A percentile compares a stretch with the other conserved stretches of the same genome.
Evolutionary conservation across 805 yeast species (phyloP).

Genomic region (Cyberlindnera lachancei): DNA sequence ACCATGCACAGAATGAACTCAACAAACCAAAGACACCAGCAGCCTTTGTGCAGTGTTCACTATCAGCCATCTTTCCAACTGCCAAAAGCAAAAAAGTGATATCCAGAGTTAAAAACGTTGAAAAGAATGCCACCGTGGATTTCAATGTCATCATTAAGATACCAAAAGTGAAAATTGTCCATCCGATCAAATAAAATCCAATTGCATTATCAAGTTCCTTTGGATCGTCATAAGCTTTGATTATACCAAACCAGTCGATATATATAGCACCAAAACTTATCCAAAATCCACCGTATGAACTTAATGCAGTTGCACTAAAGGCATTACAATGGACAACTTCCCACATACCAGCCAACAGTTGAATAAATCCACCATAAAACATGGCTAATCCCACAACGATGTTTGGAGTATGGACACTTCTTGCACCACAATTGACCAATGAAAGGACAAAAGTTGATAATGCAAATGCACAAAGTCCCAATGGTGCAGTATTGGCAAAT

Average conservation of each 20-base stretch:
- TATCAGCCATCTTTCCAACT: slow-evolving; percentile 37
- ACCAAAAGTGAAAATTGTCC: slow-evolving; percentile 48
- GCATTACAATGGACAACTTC: slow-evolving; percentile 57
- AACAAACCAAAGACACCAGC: slow-evolving; percentile 63
- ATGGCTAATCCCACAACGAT: slow-evolving; percentile 54
- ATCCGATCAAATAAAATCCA: slow-evolving; percentile 45
- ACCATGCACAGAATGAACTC: slow-evolving; percentile 58
- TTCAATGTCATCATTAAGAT: slow-evolving; percentile 39
- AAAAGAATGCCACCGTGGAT: slow-evolving; percentile 39
- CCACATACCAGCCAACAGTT: slow-evolving; percentile 60
- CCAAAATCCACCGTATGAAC: slow-evolving; percentile 53
- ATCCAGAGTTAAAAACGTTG: slow-evolving; percentile 37
- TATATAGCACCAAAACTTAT: slow-evolving; percentile 54
- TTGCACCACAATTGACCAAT: slow-evolving; percentile 45
- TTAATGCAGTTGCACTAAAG: slow-evolving; percentile 47
- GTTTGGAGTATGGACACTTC: slow-evolving; percentile 47
- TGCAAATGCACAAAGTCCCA: slow-evolving; percentile 56
- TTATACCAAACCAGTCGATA: slow-evolving; percentile 46
- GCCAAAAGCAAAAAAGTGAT: slow-evolving; percentile 41
- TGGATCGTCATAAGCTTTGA: slow-evolving; percentile 31
- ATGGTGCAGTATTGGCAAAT: slow-evolving; percentile 58
- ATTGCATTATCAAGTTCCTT: slow-evolving; percentile 39
- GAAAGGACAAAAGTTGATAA: slow-evolving; percentile 55
- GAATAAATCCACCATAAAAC: slow-evolving; percentile 59
- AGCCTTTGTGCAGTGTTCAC: slow-evolving; percentile 33